Percentiles rank a stretch among this genome's conserved stretches.
These are phyloP conservation scores for Halophytophthora polymorphica DNA, from an alignment of 352 stramenopile genomes.

Conservation along the genomic window DNA sequence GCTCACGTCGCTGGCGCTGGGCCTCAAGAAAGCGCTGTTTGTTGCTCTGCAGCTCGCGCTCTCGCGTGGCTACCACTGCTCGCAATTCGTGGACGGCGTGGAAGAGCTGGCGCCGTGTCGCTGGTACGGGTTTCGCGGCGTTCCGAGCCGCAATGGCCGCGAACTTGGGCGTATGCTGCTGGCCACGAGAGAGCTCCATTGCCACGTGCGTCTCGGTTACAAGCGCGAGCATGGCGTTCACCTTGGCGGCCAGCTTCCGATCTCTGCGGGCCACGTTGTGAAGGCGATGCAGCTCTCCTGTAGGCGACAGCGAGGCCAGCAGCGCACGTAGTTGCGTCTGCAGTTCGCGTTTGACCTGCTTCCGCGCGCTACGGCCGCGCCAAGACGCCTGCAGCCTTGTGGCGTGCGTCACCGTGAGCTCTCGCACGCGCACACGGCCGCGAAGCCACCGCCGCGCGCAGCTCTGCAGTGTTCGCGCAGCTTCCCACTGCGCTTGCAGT, in stretches of 20 bases:
- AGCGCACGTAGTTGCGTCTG: conserved; percentile 40
- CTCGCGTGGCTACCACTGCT: conserved; percentile 24
- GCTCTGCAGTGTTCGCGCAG: conserved; percentile 32
- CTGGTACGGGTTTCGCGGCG: conserved; percentile 28
- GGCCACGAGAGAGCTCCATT: conserved; percentile 21
- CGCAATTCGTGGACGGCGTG: conserved; percentile 42
- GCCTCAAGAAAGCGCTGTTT: conserved; percentile 30
- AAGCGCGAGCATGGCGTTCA: conserved; percentile 56
- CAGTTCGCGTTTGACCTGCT: conserved; percentile 38
- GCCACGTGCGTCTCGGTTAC: conserved; percentile 50
- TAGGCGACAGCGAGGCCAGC: conserved; percentile 48
- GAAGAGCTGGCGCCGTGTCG: conserved; percentile 45
- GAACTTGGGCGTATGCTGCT: conserved; percentile 24
- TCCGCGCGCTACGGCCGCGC: conserved; percentile 33
- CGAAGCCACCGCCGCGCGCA: conserved; percentile 26
- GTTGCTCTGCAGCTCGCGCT: conserved; percentile 22
- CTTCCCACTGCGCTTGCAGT: conserved; percentile 36
- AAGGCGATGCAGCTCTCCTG: conserved; percentile 56
- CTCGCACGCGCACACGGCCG: conserved; percentile 11
- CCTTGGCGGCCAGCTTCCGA: conserved; percentile 24
- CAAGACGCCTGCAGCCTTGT: conserved; percentile 44
- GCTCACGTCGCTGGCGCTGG: conserved; percentile 15
- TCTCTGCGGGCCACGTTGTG: conserved; percentile 37
- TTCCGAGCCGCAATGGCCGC: conserved; percentile 34
- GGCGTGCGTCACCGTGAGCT: conserved; percentile 26